These are phyloP conservation scores for Nemania abortiva DNA, from an alignment of 2,329 filamentous ascomycete genomes.

Conservation along the genomic window DNA sequence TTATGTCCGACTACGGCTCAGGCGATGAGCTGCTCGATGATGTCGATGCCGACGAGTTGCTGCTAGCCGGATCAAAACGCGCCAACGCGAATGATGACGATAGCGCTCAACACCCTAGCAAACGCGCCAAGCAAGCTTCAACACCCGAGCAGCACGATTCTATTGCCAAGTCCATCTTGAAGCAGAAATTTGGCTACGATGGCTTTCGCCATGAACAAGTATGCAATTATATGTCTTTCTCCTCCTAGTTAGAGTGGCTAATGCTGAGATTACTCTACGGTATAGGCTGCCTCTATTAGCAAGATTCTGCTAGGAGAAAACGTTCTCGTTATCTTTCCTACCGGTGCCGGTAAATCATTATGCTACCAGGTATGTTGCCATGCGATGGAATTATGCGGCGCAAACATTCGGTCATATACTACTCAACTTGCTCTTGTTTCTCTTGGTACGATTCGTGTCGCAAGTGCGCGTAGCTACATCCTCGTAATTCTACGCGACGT, in stretches of 20 bases:
- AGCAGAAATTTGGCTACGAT: constrained; percentile 55
- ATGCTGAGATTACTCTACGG: constrained; percentile 9
- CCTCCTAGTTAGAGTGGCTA: not conserved
- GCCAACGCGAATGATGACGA: constrained; percentile 2
- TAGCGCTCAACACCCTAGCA: constrained; percentile 18
- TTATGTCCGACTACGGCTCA: constrained; percentile 52
- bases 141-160: constrained; percentile 13
- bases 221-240: not conserved
- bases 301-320: constrained; percentile 56
- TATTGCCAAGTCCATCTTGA: constrained; percentile 49
- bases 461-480: not conserved
- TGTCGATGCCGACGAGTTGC: constrained; percentile 40
- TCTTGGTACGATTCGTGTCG: not conserved
- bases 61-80: constrained; percentile 39
- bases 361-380: constrained; percentile 58
- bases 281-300: constrained; percentile 54
- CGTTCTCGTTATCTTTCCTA: constrained; percentile 60
- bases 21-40: constrained; percentile 53
- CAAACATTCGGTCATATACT: too few species aligned
- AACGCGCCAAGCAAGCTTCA: constrained; percentile 26
- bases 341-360: constrained; percentile 63
- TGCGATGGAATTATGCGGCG: not conserved
- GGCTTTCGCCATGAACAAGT: constrained; percentile 60
- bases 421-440: not conserved
- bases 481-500: not conserved